Conservation (phyloP, 495 filamentous ascomycete species). For the Aspergillus taichungensis region DNA sequence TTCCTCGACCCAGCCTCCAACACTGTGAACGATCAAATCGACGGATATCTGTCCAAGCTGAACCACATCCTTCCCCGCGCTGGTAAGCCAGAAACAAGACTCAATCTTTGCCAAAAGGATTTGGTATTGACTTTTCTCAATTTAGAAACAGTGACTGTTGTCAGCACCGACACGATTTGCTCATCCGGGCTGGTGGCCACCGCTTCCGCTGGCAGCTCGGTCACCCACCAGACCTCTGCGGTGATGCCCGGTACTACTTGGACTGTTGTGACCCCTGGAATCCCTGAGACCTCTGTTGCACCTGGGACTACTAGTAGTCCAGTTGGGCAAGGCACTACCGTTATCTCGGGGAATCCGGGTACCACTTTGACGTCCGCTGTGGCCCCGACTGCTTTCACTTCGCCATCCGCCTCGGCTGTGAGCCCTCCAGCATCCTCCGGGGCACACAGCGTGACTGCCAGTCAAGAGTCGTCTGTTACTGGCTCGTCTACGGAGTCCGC, state of each 20-base stretch:
- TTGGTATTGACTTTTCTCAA: background rate
- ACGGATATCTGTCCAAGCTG: background rate
- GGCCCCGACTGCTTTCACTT: background rate
- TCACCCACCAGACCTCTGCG: too few relatives aligned
- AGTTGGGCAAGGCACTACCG: conserved; percentile 1
- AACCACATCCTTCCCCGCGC: conserved; percentile 2
- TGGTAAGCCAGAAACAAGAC: conserved; percentile 4
- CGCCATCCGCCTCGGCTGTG: conserved; percentile 3
- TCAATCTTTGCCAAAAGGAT: background rate
- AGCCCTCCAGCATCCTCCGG: conserved; percentile 1
- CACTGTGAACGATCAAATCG: too few relatives aligned
- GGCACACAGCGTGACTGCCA: background rate
- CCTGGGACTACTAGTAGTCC: background rate
- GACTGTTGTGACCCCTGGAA: too few relatives aligned
- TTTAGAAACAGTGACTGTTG: conserved; percentile 10
- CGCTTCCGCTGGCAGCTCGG: too few relatives aligned
- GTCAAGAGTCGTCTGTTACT: conserved; percentile 1
- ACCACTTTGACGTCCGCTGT: background rate
- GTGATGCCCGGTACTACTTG: too few relatives aligned
- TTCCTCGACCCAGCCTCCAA: too few relatives aligned
- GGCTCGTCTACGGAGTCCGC: background rate
- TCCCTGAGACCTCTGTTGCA: background rate
- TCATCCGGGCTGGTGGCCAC: background rate
- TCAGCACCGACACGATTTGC: conserved; percentile 15
- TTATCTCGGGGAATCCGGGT: background rate